Evolutionary conservation across 208 protist species (phyloP), one percentile per base, ranked within the genome.

Genomic region (Phytomonas sp.): DNA sequence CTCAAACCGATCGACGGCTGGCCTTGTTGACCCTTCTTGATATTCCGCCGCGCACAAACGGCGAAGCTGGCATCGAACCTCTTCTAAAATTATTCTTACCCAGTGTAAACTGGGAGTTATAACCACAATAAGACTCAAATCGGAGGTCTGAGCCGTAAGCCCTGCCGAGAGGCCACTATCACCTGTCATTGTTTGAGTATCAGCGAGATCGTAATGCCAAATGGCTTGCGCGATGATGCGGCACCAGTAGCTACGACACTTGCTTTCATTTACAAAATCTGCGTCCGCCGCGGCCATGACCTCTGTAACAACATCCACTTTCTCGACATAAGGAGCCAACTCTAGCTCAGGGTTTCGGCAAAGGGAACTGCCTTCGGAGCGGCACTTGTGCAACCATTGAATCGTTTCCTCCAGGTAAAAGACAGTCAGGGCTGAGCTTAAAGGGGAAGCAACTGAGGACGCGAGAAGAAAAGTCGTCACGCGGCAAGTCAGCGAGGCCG

Each of bases 321-420:
- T 84, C 46, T 93, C 85, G 1, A 81, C 87, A 67, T 88, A 89
- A 8, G 77, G 51, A 0, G 64, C 53, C 33, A 94, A 78, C 51
- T 93, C 80, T 59, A 70, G 67, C 37, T 78, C 80, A 11, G 87
- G 74, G 62, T 90, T 80, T 40, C 72, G 78, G 64, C 81, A 84
- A 31, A 93, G 70, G 62, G 61, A 78, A 36, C 79, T 84, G 30
- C 91, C 88, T 70, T 94, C 85, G 70, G 79, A 81, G 31, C 83
- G 82, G 68, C 87, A 92, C 74, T 79, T 81, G 4, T 79, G 71
- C 30, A 96, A 64, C 89, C 91, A 96, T 73, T 92, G 82, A 40
- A 94, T 79, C 1, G 87, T 83, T 63, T 96, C 91, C 51, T 96
- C 88, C 33, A 94, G 73, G 69, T 93, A 83, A 28, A 94, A 56